Percentiles rank a stretch among this genome's conserved stretches.
Conservation (phyloP, 352 stramenopile genomes). For the Globisporangium rhizosaccharum region DNA sequence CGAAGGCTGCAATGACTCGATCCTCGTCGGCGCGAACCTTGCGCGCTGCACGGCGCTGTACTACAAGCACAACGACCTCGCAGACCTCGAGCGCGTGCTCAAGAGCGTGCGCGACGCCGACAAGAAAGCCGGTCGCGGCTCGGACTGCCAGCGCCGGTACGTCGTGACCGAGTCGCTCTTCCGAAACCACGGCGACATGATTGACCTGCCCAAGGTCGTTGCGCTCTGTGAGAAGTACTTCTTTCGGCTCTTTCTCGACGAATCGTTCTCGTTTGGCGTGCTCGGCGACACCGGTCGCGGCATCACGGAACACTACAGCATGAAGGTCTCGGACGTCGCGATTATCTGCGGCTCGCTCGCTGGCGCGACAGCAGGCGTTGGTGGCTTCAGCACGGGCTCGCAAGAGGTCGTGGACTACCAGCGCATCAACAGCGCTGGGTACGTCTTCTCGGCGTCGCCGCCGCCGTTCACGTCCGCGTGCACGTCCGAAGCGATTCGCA, state of each 20-base stretch:
- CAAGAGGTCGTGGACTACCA: slow-evolving; percentile 98
- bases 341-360: slow-evolving; percentile 95
- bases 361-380: slow-evolving; percentile 91
- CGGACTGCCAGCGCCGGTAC: slow-evolving; percentile 92
- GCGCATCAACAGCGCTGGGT: slow-evolving; percentile 95
- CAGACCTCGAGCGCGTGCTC: slow-evolving; percentile 93
- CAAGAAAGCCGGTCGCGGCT: slow-evolving; percentile 68
- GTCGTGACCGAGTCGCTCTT: slow-evolving; percentile 98
- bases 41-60: slow-evolving; percentile 91
- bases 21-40: slow-evolving; percentile 91
- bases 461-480: slow-evolving; percentile 94
- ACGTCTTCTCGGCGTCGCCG: slow-evolving; percentile 97
- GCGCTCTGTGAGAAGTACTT: slow-evolving; percentile 88
- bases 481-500: slow-evolving; percentile 78
- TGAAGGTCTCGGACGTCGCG: slow-evolving; percentile 81
- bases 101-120: slow-evolving; percentile 85
- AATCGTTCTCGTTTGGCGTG: slow-evolving; percentile 93
- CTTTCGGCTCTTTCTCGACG: slow-evolving; percentile 85
- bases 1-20: slow-evolving; percentile 93
- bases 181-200: slow-evolving; percentile 95
- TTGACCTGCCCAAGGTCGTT: slow-evolving; percentile 91
- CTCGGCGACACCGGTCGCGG: slow-evolving; percentile 88
- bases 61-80: slow-evolving; percentile 98
- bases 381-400: slow-evolving; percentile 95
- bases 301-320: slow-evolving; percentile 80